Evolutionary conservation across 164 flowering plant genomes (phyloP), one percentile per base, ranked within the genome.

Genomic region (Vitis cinerea): DNA sequence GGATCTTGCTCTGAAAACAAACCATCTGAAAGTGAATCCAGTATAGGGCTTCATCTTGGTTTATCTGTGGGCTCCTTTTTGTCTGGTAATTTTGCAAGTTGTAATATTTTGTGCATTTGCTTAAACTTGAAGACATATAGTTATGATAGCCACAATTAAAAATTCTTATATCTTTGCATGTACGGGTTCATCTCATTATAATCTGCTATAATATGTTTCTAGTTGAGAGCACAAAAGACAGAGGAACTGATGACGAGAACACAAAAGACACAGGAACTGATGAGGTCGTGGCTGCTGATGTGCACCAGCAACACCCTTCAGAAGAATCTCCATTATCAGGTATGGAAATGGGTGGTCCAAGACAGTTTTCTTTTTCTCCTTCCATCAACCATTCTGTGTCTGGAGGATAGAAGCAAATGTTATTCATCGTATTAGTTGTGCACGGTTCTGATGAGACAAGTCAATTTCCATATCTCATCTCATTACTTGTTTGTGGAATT

Each of bases 31-130:
- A 67, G 55, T 71, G 79, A 67, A 58, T 63, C 83, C 65, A 72
- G 54, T 61, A 54, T 80, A 13, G 80, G 79, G 68, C 83, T 79
- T 79, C 76, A 81, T 67, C 83, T 75, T 64, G 86, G 79, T 64
- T 74, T 82, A 61, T 75, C 83, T 48, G 54, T 72, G 64, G 73
- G 80, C 64, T 75, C 80, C 37, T 80, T 73, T 69, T 44, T 71
- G 55, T 72, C 78, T 66, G 88, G 89, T 86, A 79, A 64, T 63
- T 47, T 16, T 55, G 48, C 47, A 12, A 47, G 4, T 37, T 48
- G 8, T 47, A 27, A 53, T 52, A 51, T 61, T 27, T 54, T 51
- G 30, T 59, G 16, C 16, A 13, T 54, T 48, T 53, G 8, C 17
- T 48, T 47, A 55, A 11, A 10, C 3, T 47, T 14, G 10, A 9